These are phyloP conservation scores for Epichloe uncinata DNA, from an alignment of 2,329 filamentous ascomycete genomes.

Conservation along the genomic window DNA sequence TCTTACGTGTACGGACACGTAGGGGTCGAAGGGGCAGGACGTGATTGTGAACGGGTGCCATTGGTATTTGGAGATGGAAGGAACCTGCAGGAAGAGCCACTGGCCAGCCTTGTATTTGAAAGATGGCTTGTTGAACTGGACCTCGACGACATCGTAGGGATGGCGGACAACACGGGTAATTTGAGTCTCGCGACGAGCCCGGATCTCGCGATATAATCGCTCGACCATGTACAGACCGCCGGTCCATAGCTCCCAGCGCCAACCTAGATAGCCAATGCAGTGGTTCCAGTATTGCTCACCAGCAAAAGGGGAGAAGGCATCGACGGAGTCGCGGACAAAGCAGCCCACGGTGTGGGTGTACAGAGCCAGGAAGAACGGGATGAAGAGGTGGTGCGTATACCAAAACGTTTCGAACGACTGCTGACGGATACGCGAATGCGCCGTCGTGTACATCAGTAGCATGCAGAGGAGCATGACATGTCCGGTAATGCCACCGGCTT, in stretches of 20 bases:
- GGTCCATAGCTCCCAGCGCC: constrained; percentile 88
- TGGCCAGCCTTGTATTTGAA: constrained; percentile 98
- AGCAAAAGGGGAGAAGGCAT: constrained; percentile 71
- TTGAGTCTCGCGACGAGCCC: constrained; percentile 67
- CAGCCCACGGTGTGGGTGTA: constrained; percentile 95
- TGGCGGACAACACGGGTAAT: constrained; percentile 92
- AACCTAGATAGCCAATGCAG: constrained; percentile 89
- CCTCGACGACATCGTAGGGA: constrained; percentile 93
- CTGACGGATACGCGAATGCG: constrained; percentile 84
- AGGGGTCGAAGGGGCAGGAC: constrained; percentile 90
- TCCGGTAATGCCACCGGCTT: constrained; percentile 84
- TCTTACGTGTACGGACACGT: constrained; percentile 86
- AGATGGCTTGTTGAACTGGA: constrained; percentile 90
- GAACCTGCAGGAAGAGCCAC: constrained; percentile 94
- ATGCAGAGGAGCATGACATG: constrained; percentile 99
- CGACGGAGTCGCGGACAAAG: constrained; percentile 74
- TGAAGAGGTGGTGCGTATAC: constrained; percentile 98
- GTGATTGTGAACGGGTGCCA: constrained; percentile 99
- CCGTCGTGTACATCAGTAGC: constrained; percentile 94
- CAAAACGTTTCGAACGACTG: constrained; percentile 98
- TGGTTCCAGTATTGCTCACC: constrained; percentile 74
- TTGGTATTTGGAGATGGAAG: constrained; percentile 74
- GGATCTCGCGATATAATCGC: constrained; percentile 81
- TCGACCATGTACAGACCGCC: constrained; percentile 79
- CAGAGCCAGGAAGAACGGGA: constrained; percentile 83